Percentiles rank a stretch among this genome's conserved stretches.
These are phyloP conservation scores for Gardenia jasminoides DNA, from an alignment of 257 asterid species.

Conservation along the genomic window DNA sequence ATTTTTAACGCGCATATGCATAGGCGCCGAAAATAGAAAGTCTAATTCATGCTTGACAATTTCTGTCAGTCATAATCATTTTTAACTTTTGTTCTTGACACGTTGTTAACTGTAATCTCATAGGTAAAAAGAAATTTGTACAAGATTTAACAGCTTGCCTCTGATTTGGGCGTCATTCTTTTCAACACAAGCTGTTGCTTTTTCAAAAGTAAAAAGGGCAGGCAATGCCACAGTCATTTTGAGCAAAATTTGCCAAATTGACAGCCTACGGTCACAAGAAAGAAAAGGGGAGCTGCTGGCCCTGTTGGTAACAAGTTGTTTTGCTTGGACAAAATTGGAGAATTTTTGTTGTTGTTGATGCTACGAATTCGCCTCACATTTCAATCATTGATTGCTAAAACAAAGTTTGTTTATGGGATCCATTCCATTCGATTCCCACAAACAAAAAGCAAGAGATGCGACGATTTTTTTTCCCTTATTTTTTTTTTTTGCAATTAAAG, in stretches of 20 bases:
- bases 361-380: neutral
- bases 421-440: constrained; percentile 9
- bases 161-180: neutral
- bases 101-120: too few species aligned
- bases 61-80: too few species aligned
- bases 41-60: neutral
- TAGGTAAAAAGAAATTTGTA: neutral
- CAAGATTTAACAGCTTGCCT: constrained; percentile 1
- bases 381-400: constrained; percentile 10
- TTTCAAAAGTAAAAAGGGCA: constrained; percentile 10
- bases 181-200: constrained; percentile 7
- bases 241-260: neutral
- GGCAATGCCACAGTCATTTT: constrained; percentile 11
- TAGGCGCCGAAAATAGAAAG: neutral
- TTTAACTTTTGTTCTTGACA: too few species aligned
- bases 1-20: neutral
- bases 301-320: neutral
- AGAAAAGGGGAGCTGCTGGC: neutral
- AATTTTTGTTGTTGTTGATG: neutral
- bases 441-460: neutral
- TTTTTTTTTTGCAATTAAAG: neutral
- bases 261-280: neutral
- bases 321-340: constrained; percentile 19
- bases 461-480: too few species aligned
- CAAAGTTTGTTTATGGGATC: constrained; percentile 10